Conservation (phyloP, 495 filamentous ascomycete genomes). For the Xylaria palmicola region DNA sequence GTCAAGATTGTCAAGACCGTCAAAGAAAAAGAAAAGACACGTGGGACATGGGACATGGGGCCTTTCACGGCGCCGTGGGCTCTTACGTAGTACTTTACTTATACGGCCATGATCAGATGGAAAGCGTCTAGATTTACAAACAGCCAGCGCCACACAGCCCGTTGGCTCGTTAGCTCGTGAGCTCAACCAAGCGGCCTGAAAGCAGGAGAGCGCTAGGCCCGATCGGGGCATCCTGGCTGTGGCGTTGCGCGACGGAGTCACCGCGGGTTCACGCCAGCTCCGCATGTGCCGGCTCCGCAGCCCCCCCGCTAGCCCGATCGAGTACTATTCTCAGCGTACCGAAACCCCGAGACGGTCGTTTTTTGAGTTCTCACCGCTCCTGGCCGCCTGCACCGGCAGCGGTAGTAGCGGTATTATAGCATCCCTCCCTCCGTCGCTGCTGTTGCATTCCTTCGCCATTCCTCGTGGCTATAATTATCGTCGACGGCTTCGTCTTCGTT, state of each 20-base stretch:
- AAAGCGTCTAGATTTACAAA: too few species aligned
- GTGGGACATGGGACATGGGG: conserved; percentile 2
- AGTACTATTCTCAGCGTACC: too few species aligned
- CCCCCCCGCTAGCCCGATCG: not conserved
- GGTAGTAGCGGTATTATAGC: not conserved
- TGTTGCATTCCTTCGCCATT: not conserved
- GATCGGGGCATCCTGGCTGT: not conserved
- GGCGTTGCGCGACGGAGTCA: not conserved
- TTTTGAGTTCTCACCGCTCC: not conserved
- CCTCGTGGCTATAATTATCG: conserved; percentile 1
- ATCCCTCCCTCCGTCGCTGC: not conserved
- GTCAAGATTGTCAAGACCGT: not conserved
- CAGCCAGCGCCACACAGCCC: too few species aligned
- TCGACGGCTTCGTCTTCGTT: not conserved
- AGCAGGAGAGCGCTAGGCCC: not conserved
- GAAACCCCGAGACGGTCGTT: too few species aligned
- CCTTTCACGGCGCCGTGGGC: not conserved
- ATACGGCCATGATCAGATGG: not conserved
- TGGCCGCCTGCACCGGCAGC: too few species aligned
- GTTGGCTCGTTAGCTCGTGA: too few species aligned
- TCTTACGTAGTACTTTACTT: not conserved
- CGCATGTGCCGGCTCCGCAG: not conserved
- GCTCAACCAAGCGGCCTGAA: too few species aligned
- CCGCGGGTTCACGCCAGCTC: conserved; percentile 1
- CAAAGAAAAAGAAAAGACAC: not conserved